Evolutionary conservation across 148 eudicot genomes (phyloP).

Genomic region (Diospyros kaki): DNA sequence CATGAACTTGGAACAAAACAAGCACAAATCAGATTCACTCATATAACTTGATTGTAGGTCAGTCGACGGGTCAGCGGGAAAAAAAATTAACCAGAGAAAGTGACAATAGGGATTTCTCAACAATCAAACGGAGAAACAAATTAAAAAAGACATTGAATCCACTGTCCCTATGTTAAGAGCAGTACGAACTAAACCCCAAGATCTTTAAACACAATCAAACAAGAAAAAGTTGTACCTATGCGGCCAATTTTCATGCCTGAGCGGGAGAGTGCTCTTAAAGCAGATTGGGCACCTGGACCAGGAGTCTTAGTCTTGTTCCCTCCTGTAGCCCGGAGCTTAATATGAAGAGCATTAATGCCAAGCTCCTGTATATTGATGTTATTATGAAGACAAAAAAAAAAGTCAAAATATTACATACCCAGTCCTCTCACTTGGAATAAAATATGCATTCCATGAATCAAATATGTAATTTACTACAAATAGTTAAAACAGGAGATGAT

Average conservation of each 20-base stretch:
- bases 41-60: no score
- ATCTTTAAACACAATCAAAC: not conserved
- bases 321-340: constrained; percentile 83
- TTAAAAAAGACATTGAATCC: no score
- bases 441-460: no score
- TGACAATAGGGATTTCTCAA: no score
- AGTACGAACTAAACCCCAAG: not conserved
- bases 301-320: constrained; percentile 91
- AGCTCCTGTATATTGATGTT: constrained; percentile 41
- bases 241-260: constrained; percentile 90
- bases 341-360: constrained; percentile 77
- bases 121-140: no score
- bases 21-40: no score
- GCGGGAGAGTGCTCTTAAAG: constrained; percentile 81
- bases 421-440: no score
- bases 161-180: no score
- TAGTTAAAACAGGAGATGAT: not conserved
- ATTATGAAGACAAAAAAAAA: not conserved
- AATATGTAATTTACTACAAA: not conserved
- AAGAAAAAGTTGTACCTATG: constrained; percentile 37
- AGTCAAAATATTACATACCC: no score
- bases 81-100: no score
- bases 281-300: constrained; percentile 93
- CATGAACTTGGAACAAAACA: no score
- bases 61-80: no score